These are phyloP conservation scores for Pyrus hybrid DNA, from an alignment of 331 rosid species.

Conservation along the genomic window DNA sequence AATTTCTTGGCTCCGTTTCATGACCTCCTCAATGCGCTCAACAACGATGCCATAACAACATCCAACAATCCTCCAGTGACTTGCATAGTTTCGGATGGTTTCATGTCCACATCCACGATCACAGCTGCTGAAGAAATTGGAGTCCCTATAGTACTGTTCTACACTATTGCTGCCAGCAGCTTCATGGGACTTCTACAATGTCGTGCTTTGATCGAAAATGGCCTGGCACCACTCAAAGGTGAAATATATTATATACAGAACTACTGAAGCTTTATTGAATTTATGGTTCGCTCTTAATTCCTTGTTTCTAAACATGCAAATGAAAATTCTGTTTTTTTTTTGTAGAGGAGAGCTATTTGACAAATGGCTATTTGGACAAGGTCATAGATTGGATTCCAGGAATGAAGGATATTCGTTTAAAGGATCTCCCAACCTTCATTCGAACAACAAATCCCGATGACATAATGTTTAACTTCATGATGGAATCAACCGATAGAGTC, in stretches of 20 bases:
- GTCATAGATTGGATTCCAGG: slow-evolving; percentile 7
- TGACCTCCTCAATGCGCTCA: neutral
- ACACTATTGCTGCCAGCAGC: too few relatives aligned
- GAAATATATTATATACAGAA: neutral
- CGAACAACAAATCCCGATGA: neutral
- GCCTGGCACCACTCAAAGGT: slow-evolving; percentile 12
- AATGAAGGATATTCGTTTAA: neutral
- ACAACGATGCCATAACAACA: neutral
- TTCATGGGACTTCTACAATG: too few relatives aligned
- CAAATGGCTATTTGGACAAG: neutral
- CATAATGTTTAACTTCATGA: neutral
- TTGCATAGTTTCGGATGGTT: slow-evolving; percentile 2
- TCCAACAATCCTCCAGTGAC: neutral
- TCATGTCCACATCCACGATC: neutral
- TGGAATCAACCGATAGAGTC: neutral
- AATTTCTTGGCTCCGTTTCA: neutral
- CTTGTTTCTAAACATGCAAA: neutral
- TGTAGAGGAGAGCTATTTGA: neutral
- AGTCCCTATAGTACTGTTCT: too few relatives aligned
- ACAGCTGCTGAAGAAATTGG: too few relatives aligned
- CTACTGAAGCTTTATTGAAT: neutral
- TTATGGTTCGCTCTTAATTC: neutral
- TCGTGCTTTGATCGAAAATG: neutral
- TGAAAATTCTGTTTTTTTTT: neutral
- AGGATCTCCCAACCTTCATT: neutral